phyloP scores from a whole-genome alignment of 73 alveolate genomes.

The Paramecium sexaurelia region DNA sequence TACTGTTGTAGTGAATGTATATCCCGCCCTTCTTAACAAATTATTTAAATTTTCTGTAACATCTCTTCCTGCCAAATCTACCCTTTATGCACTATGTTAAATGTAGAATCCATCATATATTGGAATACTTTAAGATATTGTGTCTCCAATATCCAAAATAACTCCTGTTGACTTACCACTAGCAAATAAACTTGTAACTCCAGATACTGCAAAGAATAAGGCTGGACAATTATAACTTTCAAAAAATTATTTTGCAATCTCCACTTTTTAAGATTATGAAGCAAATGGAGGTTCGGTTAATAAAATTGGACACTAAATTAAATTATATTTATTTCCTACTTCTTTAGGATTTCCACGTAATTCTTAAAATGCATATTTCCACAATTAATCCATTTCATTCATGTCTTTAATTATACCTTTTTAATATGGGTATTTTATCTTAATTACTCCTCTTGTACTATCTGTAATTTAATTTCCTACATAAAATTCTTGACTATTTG shows the following conservation, averaged over 20 bases:
- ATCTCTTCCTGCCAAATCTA: constrained; percentile 95
- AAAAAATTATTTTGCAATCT: constrained; percentile 81
- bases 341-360: constrained; percentile 37
- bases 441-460: constrained; percentile 21
- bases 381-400: constrained; percentile 47
- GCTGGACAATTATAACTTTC: constrained; percentile 88
- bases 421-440: constrained; percentile 40
- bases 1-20: constrained; percentile 86
- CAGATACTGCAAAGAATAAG: constrained; percentile 81
- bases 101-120: constrained; percentile 89
- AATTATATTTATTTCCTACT: not conserved
- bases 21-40: constrained; percentile 87
- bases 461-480: constrained; percentile 55
- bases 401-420: not conserved
- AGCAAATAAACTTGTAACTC: constrained; percentile 80
- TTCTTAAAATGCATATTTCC: constrained; percentile 48
- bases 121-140: constrained; percentile 84
- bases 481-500: constrained; percentile 23
- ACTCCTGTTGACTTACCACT: constrained; percentile 93
- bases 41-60: constrained; percentile 87
- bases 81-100: constrained; percentile 82
- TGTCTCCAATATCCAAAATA: constrained; percentile 91
- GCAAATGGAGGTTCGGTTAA: constrained; percentile 89
- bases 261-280: constrained; percentile 81
- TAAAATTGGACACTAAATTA: constrained; percentile 83